Evolutionary conservation across 1,139 yeast species (phyloP).

Genomic region (Suhomyces bolitotheri): DNA sequence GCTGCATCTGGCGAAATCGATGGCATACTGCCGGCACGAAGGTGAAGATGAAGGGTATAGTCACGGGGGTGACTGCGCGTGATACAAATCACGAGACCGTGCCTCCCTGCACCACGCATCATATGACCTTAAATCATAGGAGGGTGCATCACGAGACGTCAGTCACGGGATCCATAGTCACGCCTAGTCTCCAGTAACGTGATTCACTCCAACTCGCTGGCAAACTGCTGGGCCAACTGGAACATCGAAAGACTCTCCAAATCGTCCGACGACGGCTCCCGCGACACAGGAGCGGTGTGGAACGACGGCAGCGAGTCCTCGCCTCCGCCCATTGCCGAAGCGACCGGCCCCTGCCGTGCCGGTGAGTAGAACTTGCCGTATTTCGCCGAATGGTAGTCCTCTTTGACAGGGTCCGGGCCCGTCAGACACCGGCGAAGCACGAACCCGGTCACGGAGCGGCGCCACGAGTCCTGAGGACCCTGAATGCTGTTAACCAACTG

Average conservation of each 20-base stretch:
- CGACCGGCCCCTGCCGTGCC: background rate
- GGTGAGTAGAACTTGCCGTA: slow-evolving; percentile 25
- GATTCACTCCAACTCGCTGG: slow-evolving; percentile 22
- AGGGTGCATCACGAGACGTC: no score
- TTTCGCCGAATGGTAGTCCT: slow-evolving; percentile 21
- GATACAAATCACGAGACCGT: slow-evolving; percentile 1
- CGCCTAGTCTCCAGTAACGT: no score
- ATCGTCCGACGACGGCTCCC: slow-evolving; percentile 10
- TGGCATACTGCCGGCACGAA: no score
- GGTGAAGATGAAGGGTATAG: no score
- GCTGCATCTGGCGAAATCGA: no score
- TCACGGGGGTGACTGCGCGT: no score
- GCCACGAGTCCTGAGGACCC: slow-evolving; percentile 16
- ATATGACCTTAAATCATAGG: no score
- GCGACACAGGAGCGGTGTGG: slow-evolving; percentile 6
- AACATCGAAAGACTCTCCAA: slow-evolving; percentile 20
- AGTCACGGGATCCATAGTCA: no score
- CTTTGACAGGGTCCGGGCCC: slow-evolving; percentile 2
- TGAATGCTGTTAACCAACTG: slow-evolving; percentile 18
- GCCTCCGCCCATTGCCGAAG: slow-evolving; percentile 3
- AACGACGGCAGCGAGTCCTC: slow-evolving; percentile 7
- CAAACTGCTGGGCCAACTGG: slow-evolving; percentile 29
- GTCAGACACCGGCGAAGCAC: slow-evolving; percentile 14
- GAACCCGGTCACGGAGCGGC: slow-evolving; percentile 11
- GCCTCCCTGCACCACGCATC: no score